phyloP scores from a whole-genome alignment of 331 rosid genomes.

The Pyrus hybrid region DNA sequence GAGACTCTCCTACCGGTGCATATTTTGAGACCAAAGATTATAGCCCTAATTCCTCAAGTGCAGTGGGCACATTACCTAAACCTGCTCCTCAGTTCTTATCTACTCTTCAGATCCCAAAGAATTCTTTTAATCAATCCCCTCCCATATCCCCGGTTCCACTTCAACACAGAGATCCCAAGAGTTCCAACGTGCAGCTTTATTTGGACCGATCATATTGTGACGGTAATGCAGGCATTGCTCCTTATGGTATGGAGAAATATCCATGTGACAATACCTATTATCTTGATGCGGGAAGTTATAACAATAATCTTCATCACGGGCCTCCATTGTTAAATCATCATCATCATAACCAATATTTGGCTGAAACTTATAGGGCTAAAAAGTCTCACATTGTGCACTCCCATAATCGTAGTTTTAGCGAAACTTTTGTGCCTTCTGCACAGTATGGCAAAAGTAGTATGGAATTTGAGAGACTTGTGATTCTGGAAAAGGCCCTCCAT shows the following conservation, averaged over 20 bases:
- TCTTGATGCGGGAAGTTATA: conserved; percentile 36
- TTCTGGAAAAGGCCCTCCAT: conserved; percentile 30
- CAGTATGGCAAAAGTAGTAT: conserved; percentile 27
- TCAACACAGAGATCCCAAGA: conserved; percentile 41
- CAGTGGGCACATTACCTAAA: conserved; percentile 29
- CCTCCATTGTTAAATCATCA: conserved; percentile 35
- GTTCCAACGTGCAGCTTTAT: conserved; percentile 21
- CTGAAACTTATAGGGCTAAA: conserved; percentile 29
- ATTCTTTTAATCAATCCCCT: conserved; percentile 39
- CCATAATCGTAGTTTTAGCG: conserved; percentile 39
- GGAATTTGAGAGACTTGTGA: conserved; percentile 28
- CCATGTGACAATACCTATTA: conserved; percentile 34
- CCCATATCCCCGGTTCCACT: conserved; percentile 28
- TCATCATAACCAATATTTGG: conserved; percentile 30
- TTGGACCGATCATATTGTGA: conserved; percentile 29
- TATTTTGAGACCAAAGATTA: conserved; percentile 43
- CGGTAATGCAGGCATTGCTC: conserved; percentile 30
- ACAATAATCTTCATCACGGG: conserved; percentile 34
- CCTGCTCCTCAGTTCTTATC: conserved; percentile 38
- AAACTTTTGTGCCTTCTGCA: conserved; percentile 32
- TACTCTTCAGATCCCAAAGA: conserved; percentile 36
- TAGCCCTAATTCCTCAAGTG: conserved; percentile 34
- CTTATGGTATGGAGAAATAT: conserved; percentile 40
- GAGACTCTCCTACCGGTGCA: conserved; percentile 39
- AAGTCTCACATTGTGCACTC: conserved; percentile 23